A percentile compares a stretch with the other conserved stretches of the same genome.
These are phyloP conservation scores for Themeda triandra DNA, from an alignment of 176 grass and related monocot species.

Conservation along the genomic window DNA sequence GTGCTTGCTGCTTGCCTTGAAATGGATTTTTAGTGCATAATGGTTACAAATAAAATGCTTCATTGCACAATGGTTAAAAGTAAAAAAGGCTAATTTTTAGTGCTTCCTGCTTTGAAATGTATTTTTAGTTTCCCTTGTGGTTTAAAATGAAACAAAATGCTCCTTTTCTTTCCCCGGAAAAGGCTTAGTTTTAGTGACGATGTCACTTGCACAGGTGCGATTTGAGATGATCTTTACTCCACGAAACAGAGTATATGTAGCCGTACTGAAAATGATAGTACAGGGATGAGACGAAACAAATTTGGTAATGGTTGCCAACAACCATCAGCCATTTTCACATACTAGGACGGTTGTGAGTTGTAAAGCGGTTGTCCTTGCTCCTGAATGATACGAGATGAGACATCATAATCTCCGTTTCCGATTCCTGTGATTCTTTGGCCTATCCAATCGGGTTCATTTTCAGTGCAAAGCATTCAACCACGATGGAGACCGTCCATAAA, in stretches of 20 bases:
- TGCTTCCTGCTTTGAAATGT: too few relatives aligned
- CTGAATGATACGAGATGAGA: not conserved
- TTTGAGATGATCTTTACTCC: not conserved
- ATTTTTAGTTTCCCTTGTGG: too few relatives aligned
- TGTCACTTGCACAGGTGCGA: not conserved
- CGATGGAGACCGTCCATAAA: not conserved
- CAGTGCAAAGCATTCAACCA: not conserved
- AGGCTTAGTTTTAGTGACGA: too few relatives aligned
- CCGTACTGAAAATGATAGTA: not conserved
- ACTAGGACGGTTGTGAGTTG: too few relatives aligned
- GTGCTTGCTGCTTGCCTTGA: too few relatives aligned
- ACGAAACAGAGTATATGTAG: not conserved
- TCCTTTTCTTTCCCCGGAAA: too few relatives aligned
- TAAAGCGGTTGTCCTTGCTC: too few relatives aligned
- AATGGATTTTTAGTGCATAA: too few relatives aligned
- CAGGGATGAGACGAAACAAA: not conserved
- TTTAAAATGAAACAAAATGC: too few relatives aligned
- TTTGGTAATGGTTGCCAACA: slow-evolving; percentile 3
- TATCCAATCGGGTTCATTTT: not conserved
- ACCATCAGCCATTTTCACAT: not conserved
- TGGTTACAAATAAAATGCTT: too few relatives aligned
- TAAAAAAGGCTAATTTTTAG: not conserved
- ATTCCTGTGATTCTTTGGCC: not conserved
- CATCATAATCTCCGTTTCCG: not conserved
- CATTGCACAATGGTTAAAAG: not conserved